These are phyloP conservation scores for Phialocephala subalpina DNA, from an alignment of 2,329 filamentous ascomycete species.

Conservation along the genomic window DNA sequence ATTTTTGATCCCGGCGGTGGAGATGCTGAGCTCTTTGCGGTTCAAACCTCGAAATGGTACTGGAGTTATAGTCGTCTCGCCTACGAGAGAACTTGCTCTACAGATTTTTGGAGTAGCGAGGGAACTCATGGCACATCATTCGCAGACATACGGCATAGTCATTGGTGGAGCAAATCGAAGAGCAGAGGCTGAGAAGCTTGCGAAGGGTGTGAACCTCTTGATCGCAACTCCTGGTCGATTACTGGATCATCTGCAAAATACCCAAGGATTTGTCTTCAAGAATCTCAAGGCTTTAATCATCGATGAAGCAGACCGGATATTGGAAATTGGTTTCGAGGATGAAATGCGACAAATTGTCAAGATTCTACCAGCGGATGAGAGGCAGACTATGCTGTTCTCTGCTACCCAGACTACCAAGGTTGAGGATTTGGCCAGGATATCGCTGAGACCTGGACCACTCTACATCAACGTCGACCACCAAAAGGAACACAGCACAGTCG, in stretches of 20 bases:
- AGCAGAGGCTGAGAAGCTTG: conserved; percentile 92
- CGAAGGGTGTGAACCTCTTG: conserved; percentile 92
- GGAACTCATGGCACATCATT: conserved; percentile 31
- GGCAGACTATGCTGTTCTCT: conserved; percentile 98
- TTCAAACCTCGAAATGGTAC: conserved; percentile 97
- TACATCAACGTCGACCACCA: conserved; percentile 97
- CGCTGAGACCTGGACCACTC: conserved; percentile 85
- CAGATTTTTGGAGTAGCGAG: conserved; percentile 96
- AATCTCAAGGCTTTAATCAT: conserved; percentile 93
- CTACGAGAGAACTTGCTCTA: conserved; percentile 90
- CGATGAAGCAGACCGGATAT: conserved; percentile 94
- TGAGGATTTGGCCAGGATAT: conserved; percentile 94
- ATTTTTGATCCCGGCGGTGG: conserved; percentile 92
- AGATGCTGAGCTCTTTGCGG: conserved; percentile 87
- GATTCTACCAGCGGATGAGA: conserved; percentile 84
- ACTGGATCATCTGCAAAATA: conserved; percentile 94
- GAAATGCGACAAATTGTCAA: conserved; percentile 98
- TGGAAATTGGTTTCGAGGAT: conserved; percentile 98
- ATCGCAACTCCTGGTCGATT: conserved; percentile 94
- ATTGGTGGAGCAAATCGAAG: conserved; percentile 93
- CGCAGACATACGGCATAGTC: conserved; percentile 84
- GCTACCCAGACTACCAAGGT: conserved; percentile 99
- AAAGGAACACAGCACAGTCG: conserved; percentile 90
- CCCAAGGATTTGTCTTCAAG: conserved; percentile 88
- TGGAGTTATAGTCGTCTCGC: conserved; percentile 91